Conservation (phyloP, 495 filamentous ascomycete genomes). For the Hypomontagnella submonticulosa region DNA sequence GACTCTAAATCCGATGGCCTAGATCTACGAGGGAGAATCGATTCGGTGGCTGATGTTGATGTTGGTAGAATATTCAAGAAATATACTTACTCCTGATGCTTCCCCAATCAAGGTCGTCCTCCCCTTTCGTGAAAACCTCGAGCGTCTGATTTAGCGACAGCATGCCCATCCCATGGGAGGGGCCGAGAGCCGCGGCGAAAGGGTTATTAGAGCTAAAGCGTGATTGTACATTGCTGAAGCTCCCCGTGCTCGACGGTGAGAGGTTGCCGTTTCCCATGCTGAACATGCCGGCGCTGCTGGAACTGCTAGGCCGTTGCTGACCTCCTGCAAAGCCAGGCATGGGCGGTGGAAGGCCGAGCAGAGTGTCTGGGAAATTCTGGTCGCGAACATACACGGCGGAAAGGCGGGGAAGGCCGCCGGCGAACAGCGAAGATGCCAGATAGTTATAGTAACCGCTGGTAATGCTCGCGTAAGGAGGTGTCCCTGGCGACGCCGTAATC, state of each 20-base stretch:
- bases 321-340: constrained; percentile 59
- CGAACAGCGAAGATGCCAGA: constrained; percentile 81
- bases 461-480: constrained; percentile 67
- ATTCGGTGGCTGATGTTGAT: neutral
- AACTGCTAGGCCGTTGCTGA: constrained; percentile 51
- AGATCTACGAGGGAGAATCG: neutral
- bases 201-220: constrained; percentile 65
- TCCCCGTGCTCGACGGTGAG: constrained; percentile 38
- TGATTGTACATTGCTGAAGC: constrained; percentile 26
- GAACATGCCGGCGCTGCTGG: constrained; percentile 46
- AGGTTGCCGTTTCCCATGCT: constrained; percentile 34
- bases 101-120: constrained; percentile 88
- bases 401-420: constrained; percentile 77
- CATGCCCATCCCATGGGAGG: constrained; percentile 47
- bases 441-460: constrained; percentile 83
- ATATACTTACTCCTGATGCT: constrained; percentile 58
- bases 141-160: constrained; percentile 69
- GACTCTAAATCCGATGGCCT: neutral
- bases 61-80: neutral
- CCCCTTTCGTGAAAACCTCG: constrained; percentile 85
- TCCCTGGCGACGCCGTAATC: constrained; percentile 70
- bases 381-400: constrained; percentile 86
- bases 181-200: constrained; percentile 55
- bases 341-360: constrained; percentile 74
- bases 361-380: constrained; percentile 75